A percentile compares a stretch with the other conserved stretches of the same genome.
phyloP scores from a whole-genome alignment of 1,284 basidiomycete species.

The Bondarzewia mesenterica region DNA sequence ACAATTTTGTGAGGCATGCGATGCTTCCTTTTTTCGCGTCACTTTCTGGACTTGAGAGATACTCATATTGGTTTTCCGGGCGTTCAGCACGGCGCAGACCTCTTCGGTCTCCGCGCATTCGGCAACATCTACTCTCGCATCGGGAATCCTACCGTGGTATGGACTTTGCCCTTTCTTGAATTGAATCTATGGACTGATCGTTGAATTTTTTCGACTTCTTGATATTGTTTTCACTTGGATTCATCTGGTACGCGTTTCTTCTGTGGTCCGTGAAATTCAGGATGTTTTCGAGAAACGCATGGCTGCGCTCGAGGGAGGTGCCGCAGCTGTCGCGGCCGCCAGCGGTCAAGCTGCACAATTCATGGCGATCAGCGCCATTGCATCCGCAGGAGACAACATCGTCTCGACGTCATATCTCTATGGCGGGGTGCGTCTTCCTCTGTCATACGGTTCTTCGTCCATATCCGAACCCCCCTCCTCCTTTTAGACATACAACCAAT shows the following conservation, averaged over 20 bases:
- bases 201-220: neutral
- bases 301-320: constrained; percentile 77
- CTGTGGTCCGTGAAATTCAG: constrained; percentile 21
- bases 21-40: no score
- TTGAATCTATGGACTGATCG: neutral
- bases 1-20: no score
- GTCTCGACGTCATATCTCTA: constrained; percentile 49
- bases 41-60: neutral
- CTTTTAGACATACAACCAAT: constrained; percentile 75
- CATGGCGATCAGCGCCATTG: constrained; percentile 63
- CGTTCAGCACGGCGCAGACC: constrained; percentile 76
- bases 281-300: constrained; percentile 84
- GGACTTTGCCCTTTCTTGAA: constrained; percentile 18
- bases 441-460: neutral
- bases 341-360: constrained; percentile 83
- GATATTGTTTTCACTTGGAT: neutral
- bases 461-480: neutral
- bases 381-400: constrained; percentile 23
- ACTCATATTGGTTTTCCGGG: neutral
- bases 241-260: neutral
- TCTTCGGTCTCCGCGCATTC: constrained; percentile 67
- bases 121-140: constrained; percentile 78
- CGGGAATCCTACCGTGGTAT: constrained; percentile 76
- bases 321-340: constrained; percentile 70
- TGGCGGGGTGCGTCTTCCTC: constrained; percentile 43